These are phyloP conservation scores for Suillus hirtellus DNA, from an alignment of 768 basidiomycete genomes.

Conservation along the genomic window DNA sequence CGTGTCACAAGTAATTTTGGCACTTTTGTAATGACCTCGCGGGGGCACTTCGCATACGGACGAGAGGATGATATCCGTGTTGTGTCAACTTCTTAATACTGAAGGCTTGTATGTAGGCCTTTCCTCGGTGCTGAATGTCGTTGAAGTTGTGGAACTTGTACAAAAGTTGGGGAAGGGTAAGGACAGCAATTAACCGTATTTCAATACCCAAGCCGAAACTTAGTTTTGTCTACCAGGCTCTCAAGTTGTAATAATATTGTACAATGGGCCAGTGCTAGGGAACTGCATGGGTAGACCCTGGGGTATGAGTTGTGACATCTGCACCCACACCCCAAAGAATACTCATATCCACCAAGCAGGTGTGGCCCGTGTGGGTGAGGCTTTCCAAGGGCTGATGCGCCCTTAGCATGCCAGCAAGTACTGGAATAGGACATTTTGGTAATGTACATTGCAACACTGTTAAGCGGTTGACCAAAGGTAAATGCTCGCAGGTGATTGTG, in stretches of 20 bases:
- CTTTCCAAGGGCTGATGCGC: no score
- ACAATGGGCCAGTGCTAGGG: conserved; percentile 58
- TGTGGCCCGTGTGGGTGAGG: no score
- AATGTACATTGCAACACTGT: no score
- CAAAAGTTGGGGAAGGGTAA: conserved; percentile 79
- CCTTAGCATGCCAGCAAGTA: no score
- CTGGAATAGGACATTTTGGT: no score
- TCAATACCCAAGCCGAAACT: conserved; percentile 3
- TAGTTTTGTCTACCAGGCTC: conserved; percentile 51
- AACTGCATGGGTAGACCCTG: no score
- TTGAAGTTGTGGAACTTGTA: conserved; percentile 88
- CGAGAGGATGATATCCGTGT: conserved; percentile 86
- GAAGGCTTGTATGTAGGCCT: conserved; percentile 96
- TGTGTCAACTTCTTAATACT: conserved; percentile 86
- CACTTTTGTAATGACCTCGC: conserved; percentile 77
- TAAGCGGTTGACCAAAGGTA: no score
- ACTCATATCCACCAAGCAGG: no score
- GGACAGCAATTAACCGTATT: background rate
- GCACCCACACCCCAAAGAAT: no score
- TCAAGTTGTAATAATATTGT: conserved; percentile 83
- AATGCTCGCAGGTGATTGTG: no score
- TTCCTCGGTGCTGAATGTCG: conserved; percentile 91
- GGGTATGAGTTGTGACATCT: no score
- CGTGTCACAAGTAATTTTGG: conserved; percentile 89
- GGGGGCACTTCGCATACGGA: conserved; percentile 86